phyloP scores from a whole-genome alignment of 257 asterid species.

The Solanum virginianum region DNA sequence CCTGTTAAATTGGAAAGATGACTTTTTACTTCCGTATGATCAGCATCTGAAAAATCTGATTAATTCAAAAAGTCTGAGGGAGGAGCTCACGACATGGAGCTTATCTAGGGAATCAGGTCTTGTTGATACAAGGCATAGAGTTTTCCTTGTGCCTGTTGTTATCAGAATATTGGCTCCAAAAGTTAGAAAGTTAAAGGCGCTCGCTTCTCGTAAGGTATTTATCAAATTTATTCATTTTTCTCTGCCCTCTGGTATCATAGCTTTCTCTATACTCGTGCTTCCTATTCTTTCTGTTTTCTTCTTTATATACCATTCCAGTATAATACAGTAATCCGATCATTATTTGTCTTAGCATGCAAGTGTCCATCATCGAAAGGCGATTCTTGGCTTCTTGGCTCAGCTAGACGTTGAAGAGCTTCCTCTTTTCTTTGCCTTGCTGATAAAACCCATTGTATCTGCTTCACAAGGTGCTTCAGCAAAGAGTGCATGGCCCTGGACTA shows the following conservation, averaged over 20 bases:
- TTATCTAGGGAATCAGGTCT: slow-evolving; percentile 52
- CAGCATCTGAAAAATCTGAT: slow-evolving; percentile 69
- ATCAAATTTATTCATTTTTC: neutral
- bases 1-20: slow-evolving; percentile 84
- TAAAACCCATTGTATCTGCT: slow-evolving; percentile 45
- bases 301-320: neutral
- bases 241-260: neutral
- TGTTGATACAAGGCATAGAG: slow-evolving; percentile 55
- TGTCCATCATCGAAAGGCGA: slow-evolving; percentile 60
- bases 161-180: slow-evolving; percentile 63
- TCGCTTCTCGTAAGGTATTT: slow-evolving; percentile 67
- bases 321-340: slow-evolving; percentile 1
- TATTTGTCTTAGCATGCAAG: slow-evolving; percentile 50
- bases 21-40: slow-evolving; percentile 53
- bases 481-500: slow-evolving; percentile 10
- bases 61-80: slow-evolving; percentile 46
- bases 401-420: slow-evolving; percentile 83
- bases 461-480: slow-evolving; percentile 27
- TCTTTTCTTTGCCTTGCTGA: slow-evolving; percentile 62
- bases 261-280: neutral
- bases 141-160: slow-evolving; percentile 58
- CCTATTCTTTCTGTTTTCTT: neutral
- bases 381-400: slow-evolving; percentile 74
- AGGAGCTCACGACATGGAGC: slow-evolving; percentile 87
- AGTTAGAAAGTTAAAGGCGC: slow-evolving; percentile 71